Evolutionary conservation across 495 filamentous ascomycete species (phyloP), one percentile per base, ranked within the genome.

Genomic region (Friedmanniomyces endolithicus): DNA sequence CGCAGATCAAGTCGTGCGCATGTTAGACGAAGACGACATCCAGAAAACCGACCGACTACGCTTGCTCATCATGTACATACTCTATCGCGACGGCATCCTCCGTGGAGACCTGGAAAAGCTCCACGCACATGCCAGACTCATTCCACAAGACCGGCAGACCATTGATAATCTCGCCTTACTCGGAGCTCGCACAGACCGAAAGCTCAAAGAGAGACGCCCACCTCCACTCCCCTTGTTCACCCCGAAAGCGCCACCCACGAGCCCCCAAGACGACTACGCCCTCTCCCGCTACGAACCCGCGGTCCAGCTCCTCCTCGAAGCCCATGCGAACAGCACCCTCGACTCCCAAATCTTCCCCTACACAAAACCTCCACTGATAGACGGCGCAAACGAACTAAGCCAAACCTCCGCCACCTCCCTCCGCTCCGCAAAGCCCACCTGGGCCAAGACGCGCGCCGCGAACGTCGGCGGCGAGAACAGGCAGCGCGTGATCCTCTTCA

Each of bases 401-500:
- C 37, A 41, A 82, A 83, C 51, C 74, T 74, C 37, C 77, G 77
- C 45, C 75, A 1, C 84, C 27, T 96, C 90, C 4, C 73, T 98
- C 35, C 78, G 84, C 58, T 87, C 86, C 57, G 87, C 88, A 20
- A 94, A 94, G 61, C 92, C 92, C 7, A 92, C 89, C 11, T 98
- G 92, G 92, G 92, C 92, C 8, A 85, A 85, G 48, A 84, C 86
- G 12, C 80, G 87, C 50, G 75, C 82, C 17, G 31, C 43, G 12
- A 53, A 51, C 24, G 76, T 83, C 16, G 78, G 80, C 11, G 78
- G 84, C 19, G 90, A 95, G 62, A 88, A 86, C 50, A 79, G 83
- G 44, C 92, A 98, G 68, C 83, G 92, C 40, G 80, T 97, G 44
- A 85, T 98, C 55, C 84, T 97, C 45, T 96, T 96, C 67, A 85